Base-by-base conservation (phyloP, 768 basidiomycete genomes). In the Suillus subluteus region DNA sequence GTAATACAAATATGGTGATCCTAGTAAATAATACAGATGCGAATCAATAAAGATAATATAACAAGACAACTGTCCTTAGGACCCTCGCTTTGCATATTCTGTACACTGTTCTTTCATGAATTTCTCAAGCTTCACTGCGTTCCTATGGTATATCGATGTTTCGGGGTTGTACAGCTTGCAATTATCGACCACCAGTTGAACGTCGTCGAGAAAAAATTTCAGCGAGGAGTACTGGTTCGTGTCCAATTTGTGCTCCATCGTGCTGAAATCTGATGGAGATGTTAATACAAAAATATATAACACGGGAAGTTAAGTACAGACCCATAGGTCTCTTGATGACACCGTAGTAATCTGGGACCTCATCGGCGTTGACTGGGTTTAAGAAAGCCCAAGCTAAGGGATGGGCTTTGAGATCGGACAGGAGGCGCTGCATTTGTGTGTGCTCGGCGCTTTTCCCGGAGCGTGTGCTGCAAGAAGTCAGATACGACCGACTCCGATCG, bases 271-370 rank as follows among this genome's bases (percentile, higher is more conserved):
- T 98, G 72, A 54, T 32, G 37, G 37, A 21, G 38, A 21, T 54
- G 44, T 68, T 26, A 66, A 56, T 16, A 30, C 12, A 50, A 63
- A 32, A 66, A 26, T 65, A 18, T 32, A 46, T 18, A 13, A 44
- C 37, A 9, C 21, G 66, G 54, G 13, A 64, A 35, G 38, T n/a
- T 43, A 54, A 38, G 6, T 35, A 82, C 88, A 66, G 70, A 95
- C 95, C 96, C 96, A 99, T 99, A 3, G 98, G 98, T 65, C 88
- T 80, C 71, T 88, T 90, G 74, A 99, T 89, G 58, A 96, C 87
- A 26, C 94, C 90, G 76, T 94, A 92, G 72, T 99, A 99, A 74
- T 98, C 96, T 7, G 84, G 76, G 7, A 96, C 96, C 67, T 95
- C 91, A 7, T 87, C 86, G 3, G 77, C 81, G 69, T 90, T 89